Percentiles rank a stretch among this genome's conserved stretches.
These are phyloP conservation scores for Didymella exigua DNA, from an alignment of 2,329 filamentous ascomycete genomes.

Conservation along the genomic window DNA sequence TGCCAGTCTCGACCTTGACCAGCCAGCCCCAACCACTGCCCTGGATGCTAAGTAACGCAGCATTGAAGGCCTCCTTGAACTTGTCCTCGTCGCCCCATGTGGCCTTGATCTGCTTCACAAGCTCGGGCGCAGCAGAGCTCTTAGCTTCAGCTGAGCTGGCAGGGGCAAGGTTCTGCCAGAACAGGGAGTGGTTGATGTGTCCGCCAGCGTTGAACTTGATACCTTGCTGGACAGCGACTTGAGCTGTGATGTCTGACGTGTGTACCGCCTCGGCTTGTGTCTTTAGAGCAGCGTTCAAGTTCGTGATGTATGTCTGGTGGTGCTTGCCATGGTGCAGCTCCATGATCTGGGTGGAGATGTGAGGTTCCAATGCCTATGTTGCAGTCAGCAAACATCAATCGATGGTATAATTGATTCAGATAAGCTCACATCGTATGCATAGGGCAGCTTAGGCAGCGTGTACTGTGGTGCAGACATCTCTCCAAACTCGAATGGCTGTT, in stretches of 20 bases:
- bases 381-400: slow-evolving; percentile 14
- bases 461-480: slow-evolving; percentile 55
- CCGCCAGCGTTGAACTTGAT: slow-evolving; percentile 91
- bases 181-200: slow-evolving; percentile 90
- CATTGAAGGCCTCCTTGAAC: slow-evolving; percentile 70
- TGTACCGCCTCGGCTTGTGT: slow-evolving; percentile 63
- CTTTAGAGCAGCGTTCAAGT: slow-evolving; percentile 71
- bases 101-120: slow-evolving; percentile 65
- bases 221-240: slow-evolving; percentile 70
- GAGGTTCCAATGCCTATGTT: slow-evolving; percentile 69
- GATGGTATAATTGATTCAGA: not conserved
- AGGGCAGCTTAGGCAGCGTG: slow-evolving; percentile 69
- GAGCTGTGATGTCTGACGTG: slow-evolving; percentile 64
- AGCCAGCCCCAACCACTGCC: slow-evolving; percentile 92
- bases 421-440: slow-evolving; percentile 67
- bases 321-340: slow-evolving; percentile 80
- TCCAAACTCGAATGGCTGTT: slow-evolving; percentile 45
- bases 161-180: slow-evolving; percentile 83
- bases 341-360: slow-evolving; percentile 81
- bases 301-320: slow-evolving; percentile 78
- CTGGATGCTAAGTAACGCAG: slow-evolving; percentile 72
- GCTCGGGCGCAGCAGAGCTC: slow-evolving; percentile 59
- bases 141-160: slow-evolving; percentile 63
- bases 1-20: slow-evolving; percentile 67
- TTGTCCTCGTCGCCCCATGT: slow-evolving; percentile 71